These are phyloP conservation scores for Trametes elegans DNA, from an alignment of 768 basidiomycete genomes.

Conservation along the genomic window DNA sequence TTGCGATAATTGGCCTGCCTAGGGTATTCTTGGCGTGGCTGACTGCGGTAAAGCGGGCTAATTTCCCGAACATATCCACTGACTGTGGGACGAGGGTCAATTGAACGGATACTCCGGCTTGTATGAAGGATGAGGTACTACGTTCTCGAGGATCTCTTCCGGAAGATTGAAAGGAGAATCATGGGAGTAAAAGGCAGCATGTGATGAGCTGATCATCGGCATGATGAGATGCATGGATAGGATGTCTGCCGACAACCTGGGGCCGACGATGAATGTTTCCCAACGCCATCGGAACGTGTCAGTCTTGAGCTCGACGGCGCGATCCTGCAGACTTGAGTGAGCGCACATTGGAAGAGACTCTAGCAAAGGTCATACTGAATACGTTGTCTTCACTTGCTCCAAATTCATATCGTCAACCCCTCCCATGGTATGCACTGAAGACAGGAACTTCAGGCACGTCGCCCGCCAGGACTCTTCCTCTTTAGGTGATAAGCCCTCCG, in stretches of 20 bases:
- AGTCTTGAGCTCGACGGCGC: slow-evolving; percentile 59
- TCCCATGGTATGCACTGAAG: slow-evolving; percentile 61
- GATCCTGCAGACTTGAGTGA: slow-evolving; percentile 46
- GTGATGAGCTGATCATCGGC: slow-evolving; percentile 69
- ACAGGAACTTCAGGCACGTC: slow-evolving; percentile 50
- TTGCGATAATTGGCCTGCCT: slow-evolving; percentile 65
- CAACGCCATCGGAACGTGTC: slow-evolving; percentile 74
- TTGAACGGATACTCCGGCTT: slow-evolving; percentile 9
- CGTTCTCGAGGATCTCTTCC: slow-evolving; percentile 66
- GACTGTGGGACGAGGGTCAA: slow-evolving; percentile 39
- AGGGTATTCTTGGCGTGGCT: slow-evolving; percentile 72
- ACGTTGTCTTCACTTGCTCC: slow-evolving; percentile 55
- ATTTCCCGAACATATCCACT: slow-evolving; percentile 67
- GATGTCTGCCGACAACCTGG: slow-evolving; percentile 64
- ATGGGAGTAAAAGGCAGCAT: slow-evolving; percentile 63
- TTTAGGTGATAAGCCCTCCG: slow-evolving; percentile 28
- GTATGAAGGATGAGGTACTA: slow-evolving; percentile 25
- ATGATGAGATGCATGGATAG: slow-evolving; percentile 77
- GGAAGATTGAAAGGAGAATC: slow-evolving; percentile 56
- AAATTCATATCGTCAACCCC: slow-evolving; percentile 56
- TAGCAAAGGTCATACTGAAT: slow-evolving; percentile 46
- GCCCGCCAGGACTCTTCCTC: slow-evolving; percentile 67
- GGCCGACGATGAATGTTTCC: slow-evolving; percentile 67
- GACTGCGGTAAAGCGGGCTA: slow-evolving; percentile 64
- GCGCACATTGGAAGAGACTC: slow-evolving; percentile 15